Evolutionary conservation across 306 rosid genomes (phyloP).

Genomic region (Cucurbita ficifolia): DNA sequence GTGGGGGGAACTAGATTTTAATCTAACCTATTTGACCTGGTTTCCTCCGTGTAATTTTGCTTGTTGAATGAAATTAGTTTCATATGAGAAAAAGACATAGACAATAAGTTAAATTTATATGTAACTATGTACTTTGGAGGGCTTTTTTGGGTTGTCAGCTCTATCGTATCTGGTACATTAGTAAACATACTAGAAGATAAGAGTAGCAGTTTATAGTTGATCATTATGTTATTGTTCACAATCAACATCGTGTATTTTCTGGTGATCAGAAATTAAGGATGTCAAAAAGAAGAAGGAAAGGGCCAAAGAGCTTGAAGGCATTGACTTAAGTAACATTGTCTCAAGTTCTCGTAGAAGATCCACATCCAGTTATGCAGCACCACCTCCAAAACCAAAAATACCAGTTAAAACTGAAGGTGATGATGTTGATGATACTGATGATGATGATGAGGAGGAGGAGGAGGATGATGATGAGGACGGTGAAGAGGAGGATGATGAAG

Average conservation of each 20-base stretch:
- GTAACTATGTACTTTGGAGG: background rate
- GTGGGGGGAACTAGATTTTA: background rate
- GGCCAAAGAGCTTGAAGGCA: constrained; percentile 94
- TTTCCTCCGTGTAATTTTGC: background rate
- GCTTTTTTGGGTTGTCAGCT: background rate
- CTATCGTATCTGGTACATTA: background rate
- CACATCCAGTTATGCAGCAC: constrained; percentile 30
- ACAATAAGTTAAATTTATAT: background rate
- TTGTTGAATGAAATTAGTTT: background rate
- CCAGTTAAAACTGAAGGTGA: constrained; percentile 46
- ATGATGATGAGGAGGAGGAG: constrained; percentile 33
- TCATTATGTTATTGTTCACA: background rate
- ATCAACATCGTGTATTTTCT: background rate
- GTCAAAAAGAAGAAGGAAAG: constrained; percentile 66
- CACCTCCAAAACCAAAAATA: constrained; percentile 64
- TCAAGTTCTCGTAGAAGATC: constrained; percentile 81
- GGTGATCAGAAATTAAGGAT: constrained; percentile 67
- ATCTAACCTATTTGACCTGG: background rate
- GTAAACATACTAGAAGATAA: background rate
- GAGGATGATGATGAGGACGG: constrained; percentile 23
- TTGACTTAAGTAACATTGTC: constrained; percentile 79
- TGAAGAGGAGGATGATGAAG: constrained; percentile 19
- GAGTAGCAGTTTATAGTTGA: background rate
- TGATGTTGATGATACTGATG: constrained; percentile 26
- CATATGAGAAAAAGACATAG: background rate